Evolutionary conservation across 192 early-diverging fungal genomes (phyloP).

Genomic region (Funneliformis geosporum): DNA sequence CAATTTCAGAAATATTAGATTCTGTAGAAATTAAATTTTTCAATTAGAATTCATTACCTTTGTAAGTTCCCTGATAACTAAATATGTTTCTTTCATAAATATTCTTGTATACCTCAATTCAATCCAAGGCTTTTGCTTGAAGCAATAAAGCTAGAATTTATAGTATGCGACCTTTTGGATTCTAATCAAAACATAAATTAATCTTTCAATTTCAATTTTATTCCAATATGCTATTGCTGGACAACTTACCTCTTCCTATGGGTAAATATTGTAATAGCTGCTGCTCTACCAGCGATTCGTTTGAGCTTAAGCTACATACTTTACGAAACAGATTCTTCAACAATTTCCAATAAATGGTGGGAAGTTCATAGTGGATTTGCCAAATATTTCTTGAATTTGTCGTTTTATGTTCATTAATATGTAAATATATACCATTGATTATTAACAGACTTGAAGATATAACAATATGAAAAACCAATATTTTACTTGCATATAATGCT

Average conservation of each 20-base stretch:
- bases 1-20: neutral
- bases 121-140: constrained; percentile 52
- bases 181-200: neutral
- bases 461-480: neutral
- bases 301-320: constrained; percentile 45
- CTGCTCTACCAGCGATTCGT: constrained; percentile 57
- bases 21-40: neutral
- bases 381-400: constrained; percentile 38
- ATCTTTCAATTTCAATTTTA: neutral
- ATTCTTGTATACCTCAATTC: constrained; percentile 65
- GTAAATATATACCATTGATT: neutral
- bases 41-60: constrained; percentile 29
- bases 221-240: neutral
- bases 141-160: constrained; percentile 26
- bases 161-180: constrained; percentile 36
- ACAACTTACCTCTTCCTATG: constrained; percentile 36
- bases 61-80: constrained; percentile 45
- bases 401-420: constrained; percentile 33
- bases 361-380: constrained; percentile 38
- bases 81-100: constrained; percentile 64
- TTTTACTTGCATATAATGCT: constrained; percentile 38
- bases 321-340: constrained; percentile 46
- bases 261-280: constrained; percentile 40
- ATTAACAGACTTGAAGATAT: neutral
- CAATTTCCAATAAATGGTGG: constrained; percentile 54